A percentile compares a stretch with the other conserved stretches of the same genome.
phyloP scores from a whole-genome alignment of 139 green algal species.

The Penium margaritaceum region DNA sequence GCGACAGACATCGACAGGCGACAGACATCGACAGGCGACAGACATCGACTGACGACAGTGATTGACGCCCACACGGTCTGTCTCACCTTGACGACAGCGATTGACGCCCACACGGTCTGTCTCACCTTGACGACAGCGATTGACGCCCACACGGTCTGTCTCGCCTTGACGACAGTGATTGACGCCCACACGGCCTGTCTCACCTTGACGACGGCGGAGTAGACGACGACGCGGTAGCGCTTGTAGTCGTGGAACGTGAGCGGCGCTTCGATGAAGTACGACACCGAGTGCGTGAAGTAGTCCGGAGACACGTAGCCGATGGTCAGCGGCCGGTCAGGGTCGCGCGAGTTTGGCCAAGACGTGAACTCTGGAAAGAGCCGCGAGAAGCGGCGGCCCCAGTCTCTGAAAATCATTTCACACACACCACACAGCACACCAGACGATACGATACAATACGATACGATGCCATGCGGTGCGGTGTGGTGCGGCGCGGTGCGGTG shows the following conservation, averaged over 20 bases:
- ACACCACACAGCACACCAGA: not conserved
- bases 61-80: too few relatives aligned
- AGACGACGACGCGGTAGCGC: slow-evolving; percentile 51
- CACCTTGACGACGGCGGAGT: slow-evolving; percentile 51
- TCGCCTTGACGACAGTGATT: too few relatives aligned
- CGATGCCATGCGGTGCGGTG: too few relatives aligned
- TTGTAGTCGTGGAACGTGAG: slow-evolving; percentile 63
- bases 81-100: too few relatives aligned
- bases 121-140: too few relatives aligned
- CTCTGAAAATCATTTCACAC: slow-evolving; percentile 18
- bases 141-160: too few relatives aligned
- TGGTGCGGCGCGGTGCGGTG: too few relatives aligned
- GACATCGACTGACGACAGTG: too few relatives aligned
- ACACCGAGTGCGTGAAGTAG: slow-evolving; percentile 89
- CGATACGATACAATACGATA: too few relatives aligned
- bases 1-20: too few relatives aligned
- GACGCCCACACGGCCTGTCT: not conserved
- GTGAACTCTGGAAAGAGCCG: slow-evolving; percentile 46
- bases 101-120: too few relatives aligned
- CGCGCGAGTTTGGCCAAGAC: slow-evolving; percentile 17
- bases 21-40: too few relatives aligned
- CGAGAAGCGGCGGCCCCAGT: slow-evolving; percentile 66
- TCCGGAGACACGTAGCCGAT: slow-evolving; percentile 92
- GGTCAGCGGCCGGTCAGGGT: slow-evolving; percentile 50
- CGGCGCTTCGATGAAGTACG: slow-evolving; percentile 86